These are phyloP conservation scores for Cyberlindnera veronae DNA, from an alignment of 805 yeast species.

Conservation along the genomic window DNA sequence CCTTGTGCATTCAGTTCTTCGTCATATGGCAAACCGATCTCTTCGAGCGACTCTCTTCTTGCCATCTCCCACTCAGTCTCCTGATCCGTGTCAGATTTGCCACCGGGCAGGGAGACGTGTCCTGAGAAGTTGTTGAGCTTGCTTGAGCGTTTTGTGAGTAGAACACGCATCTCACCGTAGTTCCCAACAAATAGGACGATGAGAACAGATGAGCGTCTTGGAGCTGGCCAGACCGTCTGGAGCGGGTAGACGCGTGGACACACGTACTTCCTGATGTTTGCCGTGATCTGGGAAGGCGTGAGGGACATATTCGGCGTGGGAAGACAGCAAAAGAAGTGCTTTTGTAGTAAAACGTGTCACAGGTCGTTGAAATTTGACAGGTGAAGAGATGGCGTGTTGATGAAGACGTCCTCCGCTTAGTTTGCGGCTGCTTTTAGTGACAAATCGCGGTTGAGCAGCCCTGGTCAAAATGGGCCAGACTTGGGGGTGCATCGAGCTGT, in stretches of 20 bases:
- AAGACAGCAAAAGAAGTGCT: too few relatives aligned
- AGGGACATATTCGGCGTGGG: conserved; percentile 6
- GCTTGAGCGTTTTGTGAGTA: conserved; percentile 75
- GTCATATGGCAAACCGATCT: conserved; percentile 68
- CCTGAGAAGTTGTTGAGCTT: conserved; percentile 75
- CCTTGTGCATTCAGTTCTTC: conserved; percentile 43
- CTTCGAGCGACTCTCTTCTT: conserved; percentile 82
- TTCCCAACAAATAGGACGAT: conserved; percentile 68
- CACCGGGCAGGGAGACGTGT: conserved; percentile 92
- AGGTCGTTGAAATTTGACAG: too few relatives aligned
- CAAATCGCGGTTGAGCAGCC: too few relatives aligned
- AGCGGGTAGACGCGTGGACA: conserved; percentile 24
- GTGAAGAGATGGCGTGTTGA: too few relatives aligned
- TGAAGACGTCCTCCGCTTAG: too few relatives aligned
- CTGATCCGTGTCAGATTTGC: conserved; percentile 70
- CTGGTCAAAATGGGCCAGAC: too few relatives aligned
- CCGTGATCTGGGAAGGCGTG: conserved; percentile 13
- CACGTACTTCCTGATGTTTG: conserved; percentile 18
- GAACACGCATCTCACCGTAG: conserved; percentile 71
- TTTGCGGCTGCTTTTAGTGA: too few relatives aligned
- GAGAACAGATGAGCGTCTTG: conserved; percentile 77
- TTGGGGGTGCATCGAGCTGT: too few relatives aligned
- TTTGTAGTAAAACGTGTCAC: too few relatives aligned
- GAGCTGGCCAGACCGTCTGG: conserved; percentile 64
- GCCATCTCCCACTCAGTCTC: conserved; percentile 73